Evolutionary conservation across 768 basidiomycete genomes (phyloP).

Genomic region (Suillus subaureus): DNA sequence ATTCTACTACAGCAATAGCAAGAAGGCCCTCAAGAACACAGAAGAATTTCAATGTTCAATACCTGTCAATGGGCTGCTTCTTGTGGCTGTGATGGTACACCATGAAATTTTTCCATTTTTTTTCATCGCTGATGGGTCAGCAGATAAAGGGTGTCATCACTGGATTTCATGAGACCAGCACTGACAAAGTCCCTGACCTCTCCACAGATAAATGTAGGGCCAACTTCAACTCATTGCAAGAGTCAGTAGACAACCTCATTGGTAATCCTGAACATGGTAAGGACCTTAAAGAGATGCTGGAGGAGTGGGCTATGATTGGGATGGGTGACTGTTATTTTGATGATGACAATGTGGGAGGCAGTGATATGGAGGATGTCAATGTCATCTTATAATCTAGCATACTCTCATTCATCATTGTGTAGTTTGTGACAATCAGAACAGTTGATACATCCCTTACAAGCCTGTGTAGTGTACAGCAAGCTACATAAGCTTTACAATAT

Average conservation of each 20-base stretch:
- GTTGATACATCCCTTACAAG: background rate
- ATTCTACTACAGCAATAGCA: too few species aligned
- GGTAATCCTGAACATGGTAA: background rate
- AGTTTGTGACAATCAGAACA: background rate
- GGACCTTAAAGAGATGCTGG: background rate
- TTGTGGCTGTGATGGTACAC: too few species aligned
- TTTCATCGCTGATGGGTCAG: too few species aligned
- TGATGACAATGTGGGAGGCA: background rate
- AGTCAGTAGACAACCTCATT: background rate
- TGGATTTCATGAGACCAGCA: background rate
- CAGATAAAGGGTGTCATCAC: too few species aligned
- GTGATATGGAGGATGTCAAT: background rate
- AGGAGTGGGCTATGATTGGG: background rate
- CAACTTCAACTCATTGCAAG: background rate
- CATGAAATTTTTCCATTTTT: too few species aligned
- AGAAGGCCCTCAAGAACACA: too few species aligned
- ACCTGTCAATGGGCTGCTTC: too few species aligned
- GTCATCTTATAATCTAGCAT: background rate
- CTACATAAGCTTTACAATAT: too few species aligned
- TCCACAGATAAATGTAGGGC: background rate
- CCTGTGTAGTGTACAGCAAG: background rate
- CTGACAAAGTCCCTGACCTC: background rate
- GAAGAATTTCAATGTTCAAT: too few species aligned
- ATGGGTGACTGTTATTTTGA: background rate
- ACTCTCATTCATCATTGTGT: background rate